A percentile compares a stretch with the other conserved stretches of the same genome.
These are phyloP conservation scores for Aspergillus biplanus DNA, from an alignment of 495 filamentous ascomycete genomes.

Conservation along the genomic window DNA sequence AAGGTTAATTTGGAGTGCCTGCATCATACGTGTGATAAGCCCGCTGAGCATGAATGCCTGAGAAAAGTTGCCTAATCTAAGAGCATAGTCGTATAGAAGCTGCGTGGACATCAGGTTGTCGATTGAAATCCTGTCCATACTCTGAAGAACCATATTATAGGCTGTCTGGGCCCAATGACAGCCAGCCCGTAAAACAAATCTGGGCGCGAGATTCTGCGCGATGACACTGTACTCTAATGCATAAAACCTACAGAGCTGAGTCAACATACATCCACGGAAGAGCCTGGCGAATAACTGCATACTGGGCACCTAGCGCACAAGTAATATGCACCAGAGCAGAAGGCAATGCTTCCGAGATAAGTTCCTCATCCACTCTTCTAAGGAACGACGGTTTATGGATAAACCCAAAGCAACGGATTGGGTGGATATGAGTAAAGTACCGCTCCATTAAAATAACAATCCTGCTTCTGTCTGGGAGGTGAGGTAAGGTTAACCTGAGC, in stretches of 20 bases:
- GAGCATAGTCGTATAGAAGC: slow-evolving; percentile 37
- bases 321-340: slow-evolving; percentile 39
- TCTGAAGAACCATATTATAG: slow-evolving; percentile 32
- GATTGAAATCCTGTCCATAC: slow-evolving; percentile 38
- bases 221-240: slow-evolving; percentile 29
- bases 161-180: slow-evolving; percentile 36
- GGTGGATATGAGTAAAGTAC: slow-evolving; percentile 44
- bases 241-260: slow-evolving; percentile 25
- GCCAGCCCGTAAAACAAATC: slow-evolving; percentile 25
- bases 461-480: slow-evolving; percentile 29
- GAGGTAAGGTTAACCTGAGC: slow-evolving; percentile 25
- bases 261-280: background rate
- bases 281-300: slow-evolving; percentile 10
- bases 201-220: slow-evolving; percentile 22
- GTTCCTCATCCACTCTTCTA: slow-evolving; percentile 33
- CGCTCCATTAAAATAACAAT: slow-evolving; percentile 35
- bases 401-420: slow-evolving; percentile 41
- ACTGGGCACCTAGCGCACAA: slow-evolving; percentile 43
- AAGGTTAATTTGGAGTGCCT: slow-evolving; percentile 42
- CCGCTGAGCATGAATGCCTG: slow-evolving; percentile 44
- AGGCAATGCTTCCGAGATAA: slow-evolving; percentile 12
- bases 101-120: slow-evolving; percentile 40
- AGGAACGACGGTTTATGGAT: slow-evolving; percentile 41
- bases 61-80: slow-evolving; percentile 39
- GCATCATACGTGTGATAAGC: slow-evolving; percentile 40